Evolutionary conservation across 1,284 basidiomycete species (phyloP).

Genomic region (Microbotryum violaceum): DNA sequence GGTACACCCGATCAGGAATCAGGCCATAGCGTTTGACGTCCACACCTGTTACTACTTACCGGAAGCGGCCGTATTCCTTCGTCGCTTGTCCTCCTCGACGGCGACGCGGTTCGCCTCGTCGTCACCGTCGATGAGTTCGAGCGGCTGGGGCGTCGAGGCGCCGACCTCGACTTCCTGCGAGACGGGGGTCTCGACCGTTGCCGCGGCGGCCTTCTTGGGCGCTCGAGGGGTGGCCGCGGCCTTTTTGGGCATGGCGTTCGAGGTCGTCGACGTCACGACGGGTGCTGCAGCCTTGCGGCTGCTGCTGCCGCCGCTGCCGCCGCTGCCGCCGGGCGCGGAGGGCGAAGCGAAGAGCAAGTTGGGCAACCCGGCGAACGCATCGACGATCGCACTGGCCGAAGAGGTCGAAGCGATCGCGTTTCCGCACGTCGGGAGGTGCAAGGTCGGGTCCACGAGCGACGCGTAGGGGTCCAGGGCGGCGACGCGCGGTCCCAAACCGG

Average conservation of each 20-base stretch:
- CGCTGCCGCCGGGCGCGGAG: too few species aligned
- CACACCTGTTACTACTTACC: slow-evolving; percentile 23
- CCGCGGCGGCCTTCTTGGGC: neutral
- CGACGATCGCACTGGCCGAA: neutral
- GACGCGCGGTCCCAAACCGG: neutral
- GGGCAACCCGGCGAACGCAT: too few species aligned
- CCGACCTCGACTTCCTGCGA: slow-evolving; percentile 14
- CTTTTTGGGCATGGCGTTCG: neutral
- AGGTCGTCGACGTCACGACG: too few species aligned
- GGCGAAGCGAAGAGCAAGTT: too few species aligned
- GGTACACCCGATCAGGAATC: too few species aligned
- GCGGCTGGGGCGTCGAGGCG: slow-evolving; percentile 1
- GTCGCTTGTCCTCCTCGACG: slow-evolving; percentile 74
- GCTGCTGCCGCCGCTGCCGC: too few species aligned
- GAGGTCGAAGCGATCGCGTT: slow-evolving; percentile 3
- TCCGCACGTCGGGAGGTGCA: slow-evolving; percentile 13
- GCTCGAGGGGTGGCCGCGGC: neutral
- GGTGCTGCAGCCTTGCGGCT: too few species aligned
- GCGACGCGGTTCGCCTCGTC: slow-evolving; percentile 28
- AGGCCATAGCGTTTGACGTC: too few species aligned
- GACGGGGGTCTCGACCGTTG: slow-evolving; percentile 8
- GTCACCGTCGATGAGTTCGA: slow-evolving; percentile 6
- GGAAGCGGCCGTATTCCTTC: slow-evolving; percentile 90
- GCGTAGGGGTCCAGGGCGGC: neutral
- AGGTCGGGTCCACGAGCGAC: slow-evolving; percentile 23